phyloP scores from a whole-genome alignment of 768 basidiomycete genomes.

The Tricholoma hemisulphureum region DNA sequence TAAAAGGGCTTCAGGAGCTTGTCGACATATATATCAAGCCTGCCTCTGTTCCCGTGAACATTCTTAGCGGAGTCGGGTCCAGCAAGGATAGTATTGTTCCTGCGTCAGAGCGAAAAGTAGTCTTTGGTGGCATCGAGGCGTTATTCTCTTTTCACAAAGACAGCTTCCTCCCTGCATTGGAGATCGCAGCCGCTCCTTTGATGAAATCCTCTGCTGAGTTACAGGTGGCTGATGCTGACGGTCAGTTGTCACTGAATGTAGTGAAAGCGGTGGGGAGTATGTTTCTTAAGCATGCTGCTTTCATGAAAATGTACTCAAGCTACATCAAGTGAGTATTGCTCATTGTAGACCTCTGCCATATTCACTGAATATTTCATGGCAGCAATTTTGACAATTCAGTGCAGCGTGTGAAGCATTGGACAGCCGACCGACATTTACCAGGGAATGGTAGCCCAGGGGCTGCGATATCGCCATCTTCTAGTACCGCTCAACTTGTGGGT shows the following conservation, averaged over 20 bases:
- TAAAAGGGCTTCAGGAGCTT: conserved; percentile 89
- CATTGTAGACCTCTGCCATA: conserved; percentile 5
- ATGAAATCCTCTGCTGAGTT: conserved; percentile 48
- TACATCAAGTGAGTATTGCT: conserved; percentile 83
- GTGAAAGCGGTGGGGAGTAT: conserved; percentile 83
- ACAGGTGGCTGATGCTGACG: conserved; percentile 62
- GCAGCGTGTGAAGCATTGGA: conserved; percentile 86
- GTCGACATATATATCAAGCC: conserved; percentile 95
- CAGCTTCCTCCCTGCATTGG: conserved; percentile 89
- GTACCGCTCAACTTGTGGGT: conserved; percentile 60
- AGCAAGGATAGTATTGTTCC: conserved; percentile 86
- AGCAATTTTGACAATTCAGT: conserved; percentile 96
- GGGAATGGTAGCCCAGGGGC: conserved; percentile 38
- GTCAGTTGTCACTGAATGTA: conserved; percentile 68
- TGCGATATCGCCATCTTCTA: conserved; percentile 57
- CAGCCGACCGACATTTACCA: conserved; percentile 49
- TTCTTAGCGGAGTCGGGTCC: conserved; percentile 68
- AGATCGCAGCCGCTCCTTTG: conserved; percentile 70
- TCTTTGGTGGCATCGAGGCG: conserved; percentile 88
- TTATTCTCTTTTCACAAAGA: conserved; percentile 91
- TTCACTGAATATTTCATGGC: conserved; percentile 11
- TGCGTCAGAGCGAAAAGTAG: conserved; percentile 79
- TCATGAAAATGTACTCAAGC: conserved; percentile 98
- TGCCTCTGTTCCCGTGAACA: conserved; percentile 64
- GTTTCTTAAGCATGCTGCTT: conserved; percentile 92